Base-by-base conservation (phyloP, 345 rosid species). In the Limnanthes douglasii region DNA sequence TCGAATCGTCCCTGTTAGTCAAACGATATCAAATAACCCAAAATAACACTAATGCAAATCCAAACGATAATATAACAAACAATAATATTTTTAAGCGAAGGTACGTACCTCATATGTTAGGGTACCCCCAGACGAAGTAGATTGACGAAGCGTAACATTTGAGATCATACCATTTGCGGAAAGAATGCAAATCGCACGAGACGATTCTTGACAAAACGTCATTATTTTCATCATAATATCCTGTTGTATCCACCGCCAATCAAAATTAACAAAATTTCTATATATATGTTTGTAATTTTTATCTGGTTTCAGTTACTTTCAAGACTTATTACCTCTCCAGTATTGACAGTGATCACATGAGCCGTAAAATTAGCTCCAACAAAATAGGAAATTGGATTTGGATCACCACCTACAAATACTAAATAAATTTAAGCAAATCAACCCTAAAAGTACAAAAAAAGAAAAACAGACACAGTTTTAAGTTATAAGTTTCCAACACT, bases 221-320 rank as follows among this genome's bases (percentile, higher is more conserved):
- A 90, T 80, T 36, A 90, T 50, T 66, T 85, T 90, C 99, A 75
- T 90, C 7, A 64, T 68, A 45, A 90, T 85, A 65, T 90, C 98
- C 98, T 90, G 54, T 20, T 53, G 21, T 13, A 48, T 44, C 8
- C 34, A 52, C 15, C 34, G 36, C 45, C 21, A 8, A 39, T 32
- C 21, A 35, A 31, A 28, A 31, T 13, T 22, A 39, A 22, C 11
- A 5, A 32, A 18, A 23, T 32, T 8, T 16, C 18, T n/a, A 38
- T 16, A 27, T 49, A 41, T n/a, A n/a, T n/a, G n/a, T n/a, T n/a
- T n/a, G n/a, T n/a, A n/a, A n/a, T n/a, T n/a, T n/a, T n/a, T n/a
- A n/a, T n/a, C n/a, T n/a, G n/a, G 12, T 15, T 8, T 6, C 14
- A 32, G 31, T 18, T 29, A 37, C 18, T 1, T 15, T 43, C 16